Percentiles rank a stretch among this genome's conserved stretches.
These are phyloP conservation scores for Chalciporus pseudorubinellus DNA, from an alignment of 768 basidiomycete species.

Conservation along the genomic window DNA sequence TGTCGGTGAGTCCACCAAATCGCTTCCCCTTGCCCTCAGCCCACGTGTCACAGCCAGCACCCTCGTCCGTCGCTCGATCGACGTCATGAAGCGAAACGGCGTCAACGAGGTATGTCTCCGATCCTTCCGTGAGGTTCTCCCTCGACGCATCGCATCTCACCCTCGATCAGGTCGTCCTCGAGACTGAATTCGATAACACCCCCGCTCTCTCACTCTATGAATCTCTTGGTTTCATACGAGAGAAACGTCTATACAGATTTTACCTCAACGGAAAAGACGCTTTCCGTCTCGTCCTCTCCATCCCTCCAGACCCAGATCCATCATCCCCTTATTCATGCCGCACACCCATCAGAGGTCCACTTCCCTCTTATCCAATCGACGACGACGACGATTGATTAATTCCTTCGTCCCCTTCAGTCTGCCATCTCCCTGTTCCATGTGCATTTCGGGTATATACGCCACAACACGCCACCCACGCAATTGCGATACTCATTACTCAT, in stretches of 20 bases:
- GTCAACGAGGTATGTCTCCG: slow-evolving; percentile 74
- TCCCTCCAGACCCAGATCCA: slow-evolving; percentile 40
- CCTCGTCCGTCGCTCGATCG: slow-evolving; percentile 79
- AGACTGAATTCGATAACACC: slow-evolving; percentile 93
- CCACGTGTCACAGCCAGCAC: slow-evolving; percentile 59
- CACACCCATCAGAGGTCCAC: slow-evolving; percentile 14
- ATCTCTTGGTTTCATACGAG: slow-evolving; percentile 90
- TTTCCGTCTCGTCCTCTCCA: slow-evolving; percentile 71
- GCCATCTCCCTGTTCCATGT: neutral
- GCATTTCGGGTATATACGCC: neutral
- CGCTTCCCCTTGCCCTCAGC: slow-evolving; percentile 1
- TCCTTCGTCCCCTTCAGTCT: neutral
- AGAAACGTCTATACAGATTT: slow-evolving; percentile 92
- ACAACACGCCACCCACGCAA: neutral
- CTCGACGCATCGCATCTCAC: neutral
- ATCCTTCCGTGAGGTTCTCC: neutral
- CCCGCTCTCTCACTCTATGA: slow-evolving; percentile 89
- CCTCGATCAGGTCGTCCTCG: slow-evolving; percentile 73
- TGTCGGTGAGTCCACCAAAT: slow-evolving; percentile 72
- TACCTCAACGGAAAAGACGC: slow-evolving; percentile 98
- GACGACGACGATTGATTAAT: slow-evolving; percentile 25
- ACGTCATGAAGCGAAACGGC: slow-evolving; percentile 77
- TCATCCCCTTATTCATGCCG: slow-evolving; percentile 9
- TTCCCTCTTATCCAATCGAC: slow-evolving; percentile 22
- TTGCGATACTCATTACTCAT: slow-evolving; percentile 2